phyloP scores from a whole-genome alignment of 352 stramenopile species.

The Phytophthora sojae region DNA sequence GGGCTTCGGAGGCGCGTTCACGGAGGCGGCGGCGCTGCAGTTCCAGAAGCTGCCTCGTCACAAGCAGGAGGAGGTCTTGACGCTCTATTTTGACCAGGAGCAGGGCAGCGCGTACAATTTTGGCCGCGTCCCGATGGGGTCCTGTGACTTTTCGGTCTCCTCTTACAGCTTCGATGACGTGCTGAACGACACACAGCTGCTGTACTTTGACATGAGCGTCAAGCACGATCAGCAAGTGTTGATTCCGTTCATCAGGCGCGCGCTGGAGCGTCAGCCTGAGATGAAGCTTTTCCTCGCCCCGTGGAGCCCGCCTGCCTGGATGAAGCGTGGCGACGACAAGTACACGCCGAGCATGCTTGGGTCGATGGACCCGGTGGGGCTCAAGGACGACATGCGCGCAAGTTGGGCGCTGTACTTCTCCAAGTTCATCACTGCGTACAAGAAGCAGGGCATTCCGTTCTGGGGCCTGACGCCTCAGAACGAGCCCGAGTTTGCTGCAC shows the following conservation, averaged over 20 bases:
- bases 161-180: conserved; percentile 92
- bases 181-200: conserved; percentile 67
- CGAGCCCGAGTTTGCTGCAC: conserved; percentile 79
- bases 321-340: conserved; percentile 63
- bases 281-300: conserved; percentile 90
- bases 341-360: conserved; percentile 73
- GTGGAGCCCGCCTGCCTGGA: conserved; percentile 92
- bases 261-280: conserved; percentile 59
- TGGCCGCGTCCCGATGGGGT: conserved; percentile 92
- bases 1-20: conserved; percentile 94
- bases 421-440: conserved; percentile 94
- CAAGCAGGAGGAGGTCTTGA: conserved; percentile 87
- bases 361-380: conserved; percentile 61
- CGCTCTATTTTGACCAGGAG: conserved; percentile 88
- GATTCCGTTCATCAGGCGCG: conserved; percentile 88
- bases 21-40: conserved; percentile 89
- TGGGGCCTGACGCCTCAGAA: conserved; percentile 94
- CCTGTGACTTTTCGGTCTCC: conserved; percentile 86
- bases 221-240: conserved; percentile 80
- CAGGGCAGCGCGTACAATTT: conserved; percentile 88
- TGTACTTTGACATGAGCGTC: conserved; percentile 82
- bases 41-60: conserved; percentile 80
- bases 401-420: conserved; percentile 93
- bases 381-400: conserved; percentile 58
- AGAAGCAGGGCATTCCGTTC: conserved; percentile 78